Evolutionary conservation across 441 rosid species (phyloP), one percentile per base, ranked within the genome.

Genomic region (Euphorbia schlechtendalii): DNA sequence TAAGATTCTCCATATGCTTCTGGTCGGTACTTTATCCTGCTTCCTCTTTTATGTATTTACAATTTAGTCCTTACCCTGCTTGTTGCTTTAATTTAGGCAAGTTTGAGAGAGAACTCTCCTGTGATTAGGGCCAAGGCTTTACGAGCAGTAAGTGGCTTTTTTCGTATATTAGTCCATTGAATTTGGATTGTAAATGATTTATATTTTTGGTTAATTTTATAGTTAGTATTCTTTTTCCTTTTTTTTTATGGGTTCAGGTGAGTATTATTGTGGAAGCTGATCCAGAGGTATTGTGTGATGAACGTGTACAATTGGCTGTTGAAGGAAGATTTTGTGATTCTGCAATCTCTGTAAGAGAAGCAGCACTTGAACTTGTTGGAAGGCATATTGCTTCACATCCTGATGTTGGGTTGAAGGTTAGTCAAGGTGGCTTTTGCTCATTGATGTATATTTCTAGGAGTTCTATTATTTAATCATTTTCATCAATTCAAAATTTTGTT

Each of bases 301-400:
- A 84, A 65, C 97, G 90, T 63, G 97, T 95, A 65, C 99, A 92
- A 75, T 71, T 83, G 75, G 99, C 99, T 76, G 97, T 95, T 74
- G 97, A 95, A 77, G 99, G 98, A 80, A 88, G 99, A 83, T 92
- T 95, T 78, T 95, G 99, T 71, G 97, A 95, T 79, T 95, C 99
- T 36, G 97, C 99, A 59, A 95, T 92, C 76, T 95, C 99, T 69
- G 99, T 84, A 27, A 92, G 99, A 75, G 98, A 95, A 81, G 98
- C 99, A 49, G 99, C 99, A 51, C 77, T 95, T 76, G 98, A 95
- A 81, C 97, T 95, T 75, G 99, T 95, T 46, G 98, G 99, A 64
- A 83, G 97, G 81, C 95, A 95, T 74, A 95, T 95, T 79, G 90
- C 98, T 66, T 90, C 96, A 43, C 96, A 95, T 84, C 99, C 99